These are phyloP conservation scores for Myotisia sp. DNA, from an alignment of 2,329 filamentous ascomycete species.

Conservation along the genomic window DNA sequence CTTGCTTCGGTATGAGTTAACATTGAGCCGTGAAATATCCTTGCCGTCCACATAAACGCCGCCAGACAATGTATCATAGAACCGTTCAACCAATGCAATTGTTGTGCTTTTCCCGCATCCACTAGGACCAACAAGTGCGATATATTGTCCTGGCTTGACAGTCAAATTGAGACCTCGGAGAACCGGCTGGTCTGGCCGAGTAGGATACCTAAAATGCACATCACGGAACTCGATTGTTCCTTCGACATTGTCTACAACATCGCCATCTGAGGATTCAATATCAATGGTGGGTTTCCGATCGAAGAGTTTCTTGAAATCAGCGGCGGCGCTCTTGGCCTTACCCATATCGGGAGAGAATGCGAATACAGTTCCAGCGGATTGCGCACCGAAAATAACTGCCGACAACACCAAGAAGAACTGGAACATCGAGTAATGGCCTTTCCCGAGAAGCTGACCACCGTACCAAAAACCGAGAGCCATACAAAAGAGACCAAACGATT, in stretches of 20 bases:
- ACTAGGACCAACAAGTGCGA: conserved; percentile 79
- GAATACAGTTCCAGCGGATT: conserved; percentile 81
- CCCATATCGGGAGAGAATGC: conserved; percentile 85
- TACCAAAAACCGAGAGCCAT: conserved; percentile 90
- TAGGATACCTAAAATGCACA: conserved; percentile 90
- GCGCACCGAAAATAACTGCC: conserved; percentile 76
- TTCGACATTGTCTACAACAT: conserved; percentile 47
- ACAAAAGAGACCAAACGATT: conserved; percentile 69
- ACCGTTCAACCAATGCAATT: conserved; percentile 80
- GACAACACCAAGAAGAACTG: conserved; percentile 89
- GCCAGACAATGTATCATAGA: conserved; percentile 78
- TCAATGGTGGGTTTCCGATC: conserved; percentile 73
- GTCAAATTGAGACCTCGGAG: conserved; percentile 60
- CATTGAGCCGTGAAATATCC: conserved; percentile 65
- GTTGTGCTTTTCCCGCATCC: conserved; percentile 92
- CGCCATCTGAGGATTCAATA: conserved; percentile 59
- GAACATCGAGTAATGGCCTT: conserved; percentile 58
- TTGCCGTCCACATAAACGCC: conserved; percentile 68
- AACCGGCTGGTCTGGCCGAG: conserved; percentile 79
- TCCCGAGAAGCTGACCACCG: conserved; percentile 60
- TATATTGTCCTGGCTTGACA: conserved; percentile 34
- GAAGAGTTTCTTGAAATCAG: conserved; percentile 67
- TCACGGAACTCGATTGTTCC: conserved; percentile 79
- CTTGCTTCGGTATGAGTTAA: conserved; percentile 71
- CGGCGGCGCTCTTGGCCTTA: conserved; percentile 74